Percentiles rank a stretch among this genome's conserved stretches.
Evolutionary conservation across 306 rosid species (phyloP).

Genomic region (Vicia faba): DNA sequence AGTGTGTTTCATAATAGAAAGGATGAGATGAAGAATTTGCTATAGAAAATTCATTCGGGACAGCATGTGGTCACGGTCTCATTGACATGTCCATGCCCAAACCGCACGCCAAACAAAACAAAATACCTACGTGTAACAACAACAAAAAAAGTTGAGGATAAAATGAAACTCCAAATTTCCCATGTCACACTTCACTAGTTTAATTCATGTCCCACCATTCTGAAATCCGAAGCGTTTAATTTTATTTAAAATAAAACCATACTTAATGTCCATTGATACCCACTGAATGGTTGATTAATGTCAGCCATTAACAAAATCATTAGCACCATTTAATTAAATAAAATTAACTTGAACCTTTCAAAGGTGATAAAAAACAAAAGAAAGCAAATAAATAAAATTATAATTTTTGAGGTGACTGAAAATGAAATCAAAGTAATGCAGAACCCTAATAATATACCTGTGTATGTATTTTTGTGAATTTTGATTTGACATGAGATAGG

Average conservation of each 20-base stretch:
- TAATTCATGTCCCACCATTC: neutral
- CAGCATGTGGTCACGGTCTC: too few species aligned
- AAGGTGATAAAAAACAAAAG: neutral
- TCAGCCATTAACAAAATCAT: neutral
- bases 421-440: neutral
- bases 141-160: neutral
- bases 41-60: too few species aligned
- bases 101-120: neutral
- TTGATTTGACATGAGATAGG: neutral
- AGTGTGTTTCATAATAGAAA: too few species aligned
- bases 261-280: neutral
- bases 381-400: neutral
- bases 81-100: neutral
- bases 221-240: neutral
- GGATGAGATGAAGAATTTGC: too few species aligned
- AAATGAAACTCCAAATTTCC: neutral
- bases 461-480: neutral
- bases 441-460: conserved; percentile 6
- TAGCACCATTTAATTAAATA: neutral
- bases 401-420: conserved; percentile 11
- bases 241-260: neutral
- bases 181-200: neutral
- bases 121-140: neutral
- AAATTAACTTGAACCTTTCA: conserved; percentile 31
- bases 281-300: neutral